These are phyloP conservation scores for Aureobasidium lini DNA, from an alignment of 2,329 filamentous ascomycete genomes.

Conservation along the genomic window DNA sequence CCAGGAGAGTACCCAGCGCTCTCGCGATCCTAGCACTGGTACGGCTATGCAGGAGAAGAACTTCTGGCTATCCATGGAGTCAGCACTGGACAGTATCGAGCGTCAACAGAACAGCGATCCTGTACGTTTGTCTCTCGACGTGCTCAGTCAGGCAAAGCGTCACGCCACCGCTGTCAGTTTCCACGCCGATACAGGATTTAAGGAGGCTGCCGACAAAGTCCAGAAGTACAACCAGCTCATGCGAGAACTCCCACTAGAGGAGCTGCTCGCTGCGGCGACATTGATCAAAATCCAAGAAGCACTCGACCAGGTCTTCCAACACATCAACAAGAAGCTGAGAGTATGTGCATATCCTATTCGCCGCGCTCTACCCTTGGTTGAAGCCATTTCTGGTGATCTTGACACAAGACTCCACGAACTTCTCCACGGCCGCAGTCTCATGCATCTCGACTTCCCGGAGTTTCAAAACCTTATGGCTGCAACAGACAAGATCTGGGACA, in stretches of 20 bases:
- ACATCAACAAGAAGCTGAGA: slow-evolving; percentile 95
- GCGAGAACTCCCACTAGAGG: slow-evolving; percentile 94
- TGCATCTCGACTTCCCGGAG: slow-evolving; percentile 86
- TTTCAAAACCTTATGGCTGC: slow-evolving; percentile 80
- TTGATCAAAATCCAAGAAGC: slow-evolving; percentile 83
- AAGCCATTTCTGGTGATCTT: slow-evolving; percentile 90
- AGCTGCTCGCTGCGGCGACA: slow-evolving; percentile 85
- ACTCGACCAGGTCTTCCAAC: slow-evolving; percentile 79
- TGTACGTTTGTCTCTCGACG: slow-evolving; percentile 83
- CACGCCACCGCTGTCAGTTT: slow-evolving; percentile 98
- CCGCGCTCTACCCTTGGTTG: slow-evolving; percentile 85
- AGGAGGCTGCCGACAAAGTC: slow-evolving; percentile 91
- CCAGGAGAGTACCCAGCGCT: slow-evolving; percentile 90
- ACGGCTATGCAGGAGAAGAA: slow-evolving; percentile 97
- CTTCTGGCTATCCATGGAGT: slow-evolving; percentile 98
- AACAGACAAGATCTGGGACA: slow-evolving; percentile 76
- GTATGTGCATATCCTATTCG: slow-evolving; percentile 93
- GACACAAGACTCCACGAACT: slow-evolving; percentile 79
- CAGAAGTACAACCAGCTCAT: slow-evolving; percentile 99
- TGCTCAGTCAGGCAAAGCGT: slow-evolving; percentile 92
- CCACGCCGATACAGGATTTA: slow-evolving; percentile 87
- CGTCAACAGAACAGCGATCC: slow-evolving; percentile 81
- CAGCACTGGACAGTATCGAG: slow-evolving; percentile 84
- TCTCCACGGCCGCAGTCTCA: slow-evolving; percentile 76
- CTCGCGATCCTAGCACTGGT: slow-evolving; percentile 66